Evolutionary conservation across 495 filamentous ascomycete species (phyloP), one percentile per base, ranked within the genome.

Genomic region (Penicillium salamii): DNA sequence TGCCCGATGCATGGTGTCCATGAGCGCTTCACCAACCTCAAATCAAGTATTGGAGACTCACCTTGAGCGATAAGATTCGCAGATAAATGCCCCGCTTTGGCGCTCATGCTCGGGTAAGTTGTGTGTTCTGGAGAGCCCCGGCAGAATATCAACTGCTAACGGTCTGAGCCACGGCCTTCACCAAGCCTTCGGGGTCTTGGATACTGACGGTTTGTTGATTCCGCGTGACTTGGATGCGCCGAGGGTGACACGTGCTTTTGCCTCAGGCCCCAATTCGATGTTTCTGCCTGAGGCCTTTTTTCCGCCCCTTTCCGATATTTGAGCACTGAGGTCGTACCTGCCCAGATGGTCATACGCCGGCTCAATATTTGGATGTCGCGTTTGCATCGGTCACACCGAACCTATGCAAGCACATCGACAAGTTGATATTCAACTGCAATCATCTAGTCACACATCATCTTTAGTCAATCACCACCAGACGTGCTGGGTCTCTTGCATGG

Each of bases 91-190:
- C 46, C 49, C 46, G 34, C 37, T 90, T 31, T 72, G 87, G 14
- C 75, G 74, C 14, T 69, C 84, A 13, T 84, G 80, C 17, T 50
- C 44, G 26, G 9, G 7, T 13, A 14, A 12, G 23, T 20, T 8
- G 21, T 13, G 26, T 38, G 23, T 21, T 45, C 32, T 44, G 38
- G 43, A 32, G 35, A 19, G 18, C 21, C 2, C 17, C 12, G 8
- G 19, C 2, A n/a, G 2, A 44, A 14, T 19, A 21, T 11, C 23
- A 42, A 6, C 14, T 6, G 29, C 32, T 8, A 19, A 15, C 14
- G 9, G 6, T 24, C 13, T 4, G 1, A 32, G 12, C 15, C 15
- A 5, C 14, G 17, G 43, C 18, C 1, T 19, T 19, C 7, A 43
- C 21, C 19, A 21, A 48, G 17, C 13, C 12, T 33, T 23, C 38